A percentile compares a stretch with the other conserved stretches of the same genome.
Evolutionary conservation across 768 basidiomycete species (phyloP).

Genomic region (Cystobasidium ongulense): DNA sequence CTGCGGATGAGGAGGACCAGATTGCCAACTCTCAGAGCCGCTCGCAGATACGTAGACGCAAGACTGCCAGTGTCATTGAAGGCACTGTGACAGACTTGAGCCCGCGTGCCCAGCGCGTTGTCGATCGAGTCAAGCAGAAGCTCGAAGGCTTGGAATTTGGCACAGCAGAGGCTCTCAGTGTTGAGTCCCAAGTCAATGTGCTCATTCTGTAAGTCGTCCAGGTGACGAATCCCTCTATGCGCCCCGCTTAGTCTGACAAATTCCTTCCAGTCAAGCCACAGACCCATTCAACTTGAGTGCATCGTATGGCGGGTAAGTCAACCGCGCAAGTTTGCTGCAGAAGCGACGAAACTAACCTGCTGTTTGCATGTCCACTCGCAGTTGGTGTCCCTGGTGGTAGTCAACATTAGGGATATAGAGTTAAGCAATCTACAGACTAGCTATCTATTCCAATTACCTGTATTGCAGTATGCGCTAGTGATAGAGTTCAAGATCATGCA

Average conservation of each 20-base stretch:
- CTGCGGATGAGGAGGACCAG: not conserved
- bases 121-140: conserved; percentile 37
- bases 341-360: not conserved
- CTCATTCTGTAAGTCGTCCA: conserved; percentile 21
- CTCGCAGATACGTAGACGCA: not conserved
- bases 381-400: conserved; percentile 3
- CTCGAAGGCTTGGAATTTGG: conserved; percentile 35
- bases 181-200: conserved; percentile 9
- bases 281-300: not conserved
- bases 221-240: not conserved
- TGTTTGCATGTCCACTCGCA: not conserved
- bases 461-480: too few species aligned
- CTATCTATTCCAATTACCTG: too few species aligned
- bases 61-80: conserved; percentile 17
- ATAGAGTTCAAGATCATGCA: not conserved
- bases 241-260: not conserved
- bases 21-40: not conserved
- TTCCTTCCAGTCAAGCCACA: not conserved
- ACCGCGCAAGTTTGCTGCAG: not conserved
- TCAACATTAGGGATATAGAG: too few species aligned
- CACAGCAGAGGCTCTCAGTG: not conserved
- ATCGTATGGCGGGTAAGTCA: not conserved
- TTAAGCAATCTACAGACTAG: too few species aligned
- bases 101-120: conserved; percentile 36
- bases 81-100: conserved; percentile 16